Percentiles rank a stretch among this genome's conserved stretches.
These are phyloP conservation scores for Wickerhamiella domercqiae DNA, from an alignment of 805 yeast genomes.

Conservation along the genomic window DNA sequence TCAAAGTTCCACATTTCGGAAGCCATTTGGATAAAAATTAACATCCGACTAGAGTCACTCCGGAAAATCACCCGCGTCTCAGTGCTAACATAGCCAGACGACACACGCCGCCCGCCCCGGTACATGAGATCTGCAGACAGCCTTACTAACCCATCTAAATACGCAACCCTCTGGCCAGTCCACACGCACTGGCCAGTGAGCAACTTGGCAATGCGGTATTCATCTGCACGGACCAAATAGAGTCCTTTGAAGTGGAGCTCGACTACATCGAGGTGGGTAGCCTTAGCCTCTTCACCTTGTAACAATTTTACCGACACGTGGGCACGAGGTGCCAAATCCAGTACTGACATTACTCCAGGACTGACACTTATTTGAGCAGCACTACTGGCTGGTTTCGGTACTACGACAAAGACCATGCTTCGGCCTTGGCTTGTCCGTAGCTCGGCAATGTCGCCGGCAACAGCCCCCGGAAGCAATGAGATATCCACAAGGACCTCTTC, in stretches of 20 bases:
- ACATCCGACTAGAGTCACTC: slow-evolving; percentile 75
- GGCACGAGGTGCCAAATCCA: slow-evolving; percentile 56
- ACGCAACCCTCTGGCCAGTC: slow-evolving; percentile 46
- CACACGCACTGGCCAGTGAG: slow-evolving; percentile 52
- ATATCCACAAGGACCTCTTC: slow-evolving; percentile 54
- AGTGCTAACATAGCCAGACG: slow-evolving; percentile 60
- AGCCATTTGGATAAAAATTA: slow-evolving; percentile 75
- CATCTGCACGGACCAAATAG: slow-evolving; percentile 73
- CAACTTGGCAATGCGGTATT: slow-evolving; percentile 67
- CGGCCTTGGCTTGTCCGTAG: slow-evolving; percentile 14
- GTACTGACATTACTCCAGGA: slow-evolving; percentile 12
- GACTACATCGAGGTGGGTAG: slow-evolving; percentile 54
- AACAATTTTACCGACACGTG: slow-evolving; percentile 42
- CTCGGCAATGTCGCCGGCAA: slow-evolving; percentile 67
- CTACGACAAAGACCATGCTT: slow-evolving; percentile 18
- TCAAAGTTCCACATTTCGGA: slow-evolving; percentile 98
- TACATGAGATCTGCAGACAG: slow-evolving; percentile 49
- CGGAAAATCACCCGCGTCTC: slow-evolving; percentile 72
- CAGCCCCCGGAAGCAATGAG: slow-evolving; percentile 35
- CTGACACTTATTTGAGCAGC: slow-evolving; percentile 15
- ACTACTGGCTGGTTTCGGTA: slow-evolving; percentile 10
- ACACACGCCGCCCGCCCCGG: slow-evolving; percentile 48
- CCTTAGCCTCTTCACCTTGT: slow-evolving; percentile 17
- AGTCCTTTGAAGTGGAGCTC: slow-evolving; percentile 73
- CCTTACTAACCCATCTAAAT: slow-evolving; percentile 42